phyloP scores from a whole-genome alignment of 768 basidiomycete genomes.

The Fomitopsis serialis region DNA sequence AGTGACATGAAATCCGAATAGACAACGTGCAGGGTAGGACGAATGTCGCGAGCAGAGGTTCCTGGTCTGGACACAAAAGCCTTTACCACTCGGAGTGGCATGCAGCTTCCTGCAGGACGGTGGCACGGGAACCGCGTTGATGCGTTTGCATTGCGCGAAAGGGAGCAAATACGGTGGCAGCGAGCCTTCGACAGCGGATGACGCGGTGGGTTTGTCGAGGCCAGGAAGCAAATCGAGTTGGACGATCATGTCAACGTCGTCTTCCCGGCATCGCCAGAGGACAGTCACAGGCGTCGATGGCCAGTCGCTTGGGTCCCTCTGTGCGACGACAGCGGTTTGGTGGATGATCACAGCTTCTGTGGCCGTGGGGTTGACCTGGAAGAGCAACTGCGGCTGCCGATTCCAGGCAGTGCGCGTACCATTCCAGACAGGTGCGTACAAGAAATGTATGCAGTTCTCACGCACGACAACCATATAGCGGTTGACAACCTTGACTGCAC shows the following conservation, averaged over 20 bases:
- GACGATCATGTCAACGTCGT: constrained; percentile 20
- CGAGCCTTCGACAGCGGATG: neutral
- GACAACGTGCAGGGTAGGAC: constrained; percentile 25
- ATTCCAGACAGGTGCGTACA: constrained; percentile 14
- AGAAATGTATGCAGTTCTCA: constrained; percentile 20
- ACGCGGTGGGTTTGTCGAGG: constrained; percentile 3
- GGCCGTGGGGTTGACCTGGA: too few species aligned
- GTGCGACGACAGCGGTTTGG: constrained; percentile 7
- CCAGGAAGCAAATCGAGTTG: constrained; percentile 27
- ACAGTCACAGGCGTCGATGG: constrained; percentile 27
- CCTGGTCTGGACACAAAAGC: constrained; percentile 31
- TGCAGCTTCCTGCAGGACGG: constrained; percentile 25
- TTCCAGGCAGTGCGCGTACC: constrained; percentile 7
- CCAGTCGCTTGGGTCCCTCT: constrained; percentile 21
- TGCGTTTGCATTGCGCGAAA: neutral
- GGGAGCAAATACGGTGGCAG: neutral
- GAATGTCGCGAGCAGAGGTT: constrained; percentile 23
- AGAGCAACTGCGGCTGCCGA: too few species aligned
- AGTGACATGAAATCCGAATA: constrained; percentile 26
- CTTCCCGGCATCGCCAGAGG: constrained; percentile 20
- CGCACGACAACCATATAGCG: constrained; percentile 24
- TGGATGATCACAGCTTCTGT: constrained; percentile 23
- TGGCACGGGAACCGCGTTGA: constrained; percentile 15
- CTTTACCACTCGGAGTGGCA: constrained; percentile 26
- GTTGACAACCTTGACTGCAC: constrained; percentile 23